A percentile compares a stretch with the other conserved stretches of the same genome.
Conservation (phyloP, 768 basidiomycete species). For the Porphyrellus cyaneotinctus region DNA sequence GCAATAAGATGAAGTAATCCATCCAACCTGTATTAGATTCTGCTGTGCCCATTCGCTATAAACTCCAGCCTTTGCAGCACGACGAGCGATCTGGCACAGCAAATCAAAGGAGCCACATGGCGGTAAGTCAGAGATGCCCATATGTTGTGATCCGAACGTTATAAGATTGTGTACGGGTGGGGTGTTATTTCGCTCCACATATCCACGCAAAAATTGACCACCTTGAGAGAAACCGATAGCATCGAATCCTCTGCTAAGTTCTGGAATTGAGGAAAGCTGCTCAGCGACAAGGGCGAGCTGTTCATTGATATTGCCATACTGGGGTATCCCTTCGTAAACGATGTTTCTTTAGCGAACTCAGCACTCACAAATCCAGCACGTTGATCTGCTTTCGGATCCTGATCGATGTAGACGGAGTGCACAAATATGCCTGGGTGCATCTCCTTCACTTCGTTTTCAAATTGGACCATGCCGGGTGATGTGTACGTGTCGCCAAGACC, state of each 20-base stretch:
- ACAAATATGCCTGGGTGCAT: constrained; percentile 74
- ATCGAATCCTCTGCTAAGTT: constrained; percentile 71
- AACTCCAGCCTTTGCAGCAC: constrained; percentile 56
- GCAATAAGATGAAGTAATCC: background rate
- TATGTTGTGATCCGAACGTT: constrained; percentile 85
- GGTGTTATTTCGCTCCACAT: constrained; percentile 68
- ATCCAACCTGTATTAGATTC: constrained; percentile 64
- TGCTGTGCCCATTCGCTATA: constrained; percentile 75
- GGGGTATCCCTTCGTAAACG: constrained; percentile 1
- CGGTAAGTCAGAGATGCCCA: constrained; percentile 79
- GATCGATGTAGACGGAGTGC: constrained; percentile 66
- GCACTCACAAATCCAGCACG: constrained; percentile 67
- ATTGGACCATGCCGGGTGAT: constrained; percentile 69
- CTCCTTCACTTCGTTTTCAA: constrained; percentile 52
- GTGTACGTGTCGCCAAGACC: constrained; percentile 78
- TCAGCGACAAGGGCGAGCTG: constrained; percentile 63
- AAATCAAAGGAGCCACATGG: constrained; percentile 60
- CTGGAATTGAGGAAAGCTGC: constrained; percentile 60
- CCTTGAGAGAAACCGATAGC: constrained; percentile 89
- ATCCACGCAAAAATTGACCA: constrained; percentile 85
- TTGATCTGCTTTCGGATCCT: constrained; percentile 58
- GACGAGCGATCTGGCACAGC: constrained; percentile 63
- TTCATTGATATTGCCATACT: constrained; percentile 78
- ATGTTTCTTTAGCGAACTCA: background rate
- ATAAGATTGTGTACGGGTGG: constrained; percentile 78